A percentile compares a stretch with the other conserved stretches of the same genome.
Conservation (phyloP, 176 grass and related monocot genomes). For the Calamus simplicifolius region DNA sequence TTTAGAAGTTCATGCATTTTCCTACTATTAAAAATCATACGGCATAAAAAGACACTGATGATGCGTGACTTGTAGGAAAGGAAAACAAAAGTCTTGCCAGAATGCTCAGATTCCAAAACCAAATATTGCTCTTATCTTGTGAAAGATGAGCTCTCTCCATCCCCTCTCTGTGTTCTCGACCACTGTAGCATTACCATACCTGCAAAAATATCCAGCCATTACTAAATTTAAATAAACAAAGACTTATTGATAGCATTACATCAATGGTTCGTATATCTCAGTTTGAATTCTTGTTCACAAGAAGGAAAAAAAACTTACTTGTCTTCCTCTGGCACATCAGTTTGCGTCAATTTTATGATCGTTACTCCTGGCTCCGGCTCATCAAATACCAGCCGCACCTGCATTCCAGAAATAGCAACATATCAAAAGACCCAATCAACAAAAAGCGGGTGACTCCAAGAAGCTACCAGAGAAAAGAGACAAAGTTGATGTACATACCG, state of each 20-base stretch:
- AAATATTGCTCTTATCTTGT: conserved; percentile 86
- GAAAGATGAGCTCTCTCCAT: conserved; percentile 93
- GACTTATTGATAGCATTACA: no score
- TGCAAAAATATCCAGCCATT: conserved; percentile 4
- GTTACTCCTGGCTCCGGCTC: conserved; percentile 81
- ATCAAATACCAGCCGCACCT: conserved; percentile 80
- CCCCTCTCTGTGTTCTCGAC: conserved; percentile 93
- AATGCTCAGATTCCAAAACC: conserved; percentile 66
- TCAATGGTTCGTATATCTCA: no score
- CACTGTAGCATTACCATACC: conserved; percentile 89
- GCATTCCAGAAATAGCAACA: conserved; percentile 14
- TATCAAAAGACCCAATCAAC: not conserved
- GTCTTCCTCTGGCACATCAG: conserved; percentile 91
- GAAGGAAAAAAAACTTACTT: conserved; percentile 34
- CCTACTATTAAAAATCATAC: no score
- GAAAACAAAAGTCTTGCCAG: conserved; percentile 21
- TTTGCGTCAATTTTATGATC: conserved; percentile 83
- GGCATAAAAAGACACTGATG: no score
- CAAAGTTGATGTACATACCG: conserved; percentile 18
- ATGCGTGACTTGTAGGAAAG: conserved; percentile 12
- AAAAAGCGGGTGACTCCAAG: not conserved
- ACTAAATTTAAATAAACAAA: no score
- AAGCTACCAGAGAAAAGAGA: not conserved
- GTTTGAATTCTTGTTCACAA: not conserved
- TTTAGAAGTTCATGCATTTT: no score